phyloP scores from a whole-genome alignment of 2,329 filamentous ascomycete species.

The Trichophyton mentagrophytes region DNA sequence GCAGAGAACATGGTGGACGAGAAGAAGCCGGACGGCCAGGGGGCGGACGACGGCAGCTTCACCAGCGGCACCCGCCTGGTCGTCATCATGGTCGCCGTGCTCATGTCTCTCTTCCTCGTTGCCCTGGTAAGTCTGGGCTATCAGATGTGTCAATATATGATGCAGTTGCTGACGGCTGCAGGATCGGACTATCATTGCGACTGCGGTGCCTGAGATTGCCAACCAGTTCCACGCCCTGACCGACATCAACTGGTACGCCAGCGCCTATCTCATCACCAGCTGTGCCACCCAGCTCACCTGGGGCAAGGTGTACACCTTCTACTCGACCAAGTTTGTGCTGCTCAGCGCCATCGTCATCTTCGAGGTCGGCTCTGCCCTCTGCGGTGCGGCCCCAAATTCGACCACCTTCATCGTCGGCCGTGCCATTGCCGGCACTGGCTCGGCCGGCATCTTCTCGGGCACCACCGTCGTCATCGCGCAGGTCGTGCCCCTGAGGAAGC shows the following conservation, averaged over 20 bases:
- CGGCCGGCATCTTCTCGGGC: slow-evolving; percentile 29
- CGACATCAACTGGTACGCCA: slow-evolving; percentile 28
- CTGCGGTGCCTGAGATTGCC: slow-evolving; percentile 25
- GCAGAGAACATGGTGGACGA: not conserved
- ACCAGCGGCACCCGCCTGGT: not conserved
- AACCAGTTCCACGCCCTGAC: slow-evolving; percentile 24
- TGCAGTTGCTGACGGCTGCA: not conserved
- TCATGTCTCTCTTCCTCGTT: slow-evolving; percentile 10
- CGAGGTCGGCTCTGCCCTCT: slow-evolving; percentile 18
- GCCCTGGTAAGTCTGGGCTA: not conserved
- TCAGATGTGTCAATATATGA: not conserved
- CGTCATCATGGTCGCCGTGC: slow-evolving; percentile 7
- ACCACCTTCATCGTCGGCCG: slow-evolving; percentile 14
- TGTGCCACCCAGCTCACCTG: slow-evolving; percentile 19
- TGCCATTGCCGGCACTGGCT: slow-evolving; percentile 29
- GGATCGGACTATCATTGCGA: slow-evolving; percentile 12
- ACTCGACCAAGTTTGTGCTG: slow-evolving; percentile 26
- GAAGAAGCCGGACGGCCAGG: not conserved
- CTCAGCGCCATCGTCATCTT: slow-evolving; percentile 19
- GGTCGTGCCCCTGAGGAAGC: slow-evolving; percentile 8
- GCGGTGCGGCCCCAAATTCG: slow-evolving; percentile 8
- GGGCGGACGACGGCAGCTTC: not conserved
- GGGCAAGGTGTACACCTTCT: slow-evolving; percentile 33
- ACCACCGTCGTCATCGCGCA: slow-evolving; percentile 17
- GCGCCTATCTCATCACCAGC: slow-evolving; percentile 21